Base-by-base conservation (phyloP, 345 rosid species). In the Angophora floribunda region DNA sequence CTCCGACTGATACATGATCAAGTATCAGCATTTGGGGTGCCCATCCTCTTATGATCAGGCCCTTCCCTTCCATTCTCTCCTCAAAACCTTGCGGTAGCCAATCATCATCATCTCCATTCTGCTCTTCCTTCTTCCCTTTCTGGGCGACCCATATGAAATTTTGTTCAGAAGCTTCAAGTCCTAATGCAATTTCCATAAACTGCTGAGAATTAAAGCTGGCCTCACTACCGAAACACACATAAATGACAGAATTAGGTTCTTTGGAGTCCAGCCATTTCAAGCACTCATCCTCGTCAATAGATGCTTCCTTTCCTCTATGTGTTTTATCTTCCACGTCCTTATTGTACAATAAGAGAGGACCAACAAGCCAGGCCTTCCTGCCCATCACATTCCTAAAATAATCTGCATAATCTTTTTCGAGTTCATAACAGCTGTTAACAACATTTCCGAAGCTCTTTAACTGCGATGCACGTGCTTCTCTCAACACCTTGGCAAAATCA, bases 401-500 rank as follows among this genome's bases (percentile, higher is more conserved):
- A 89, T 94, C 93, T 9, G 90, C 94, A 67, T 93, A 94, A 78
- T 52, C 88, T 1, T 89, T 88, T 63, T 94, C 94, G 2, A 93
- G 92, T 84, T 94, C 94, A 30, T 93, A 93, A 88, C 93, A 93
- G 45, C 95, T 93, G 87, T 94, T 94, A 84, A 92, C 90, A 59
- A 93, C 50, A 78, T 85, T 51, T 50, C 95, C 95, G 24, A 87
- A 93, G n/a, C 91, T 53, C 3, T 86, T 87, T 44, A 53, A 85
- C 2, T 88, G 90, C 2, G 91, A 70, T 24, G 86, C 89, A 36
- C 11, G 26, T 86, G 86, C 61, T 78, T 28, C 87, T 11, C 86
- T 41, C 55, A 55, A 53, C 4, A 49, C 70, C 28, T 24, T 51
- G 26, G 85, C 36, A 26, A 36, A 78, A 59, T 88, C 89, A 50